Base-by-base conservation (phyloP, 192 early-diverging fungal species). In the Chytriomyces hyalinus region DNA sequence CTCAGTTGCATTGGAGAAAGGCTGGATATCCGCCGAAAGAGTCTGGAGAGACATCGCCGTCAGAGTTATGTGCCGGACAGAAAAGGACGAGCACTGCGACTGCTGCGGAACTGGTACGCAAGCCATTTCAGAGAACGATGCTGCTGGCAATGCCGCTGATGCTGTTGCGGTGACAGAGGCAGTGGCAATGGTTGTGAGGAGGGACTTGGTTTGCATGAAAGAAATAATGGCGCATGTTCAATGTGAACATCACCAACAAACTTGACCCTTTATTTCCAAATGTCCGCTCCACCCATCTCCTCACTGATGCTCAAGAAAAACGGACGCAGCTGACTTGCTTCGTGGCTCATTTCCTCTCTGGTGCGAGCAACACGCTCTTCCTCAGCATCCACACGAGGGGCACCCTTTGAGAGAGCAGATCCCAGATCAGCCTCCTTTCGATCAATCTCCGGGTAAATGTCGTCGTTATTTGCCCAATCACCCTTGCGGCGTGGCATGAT, bases 381-480 rank as follows among this genome's bases (percentile, higher is more conserved):
- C 15, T 94, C 92, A 70, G 81, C 76, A 60, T 83, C 85, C 7
- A 80, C 75, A 51, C 62, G 57, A 63, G 50, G 93, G 1, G 91
- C 84, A 15, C 78, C 61, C 26, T 67, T 79, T 15, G 51, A 22
- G 11, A 86, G 59, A n/a, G 65, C 78, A 22, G 66, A 48, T 15
- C 15, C 76, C n/a, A 85, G 26, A 26, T 85, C 68, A 65, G 79
- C 67, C 51, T 90, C 79, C 64, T 86, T 85, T 8, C 72, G 77
- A 49, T 95, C 85, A 60, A 97, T 89, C 24, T 90, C 94, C 24
- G 83, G 81, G 70, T 97, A 96, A 51, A 97, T 92, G 49, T 95
- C 94, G 80, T 98, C 95, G 70, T 97, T 97, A 69, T 92, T 85
- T 11, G 84, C 83, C 84, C 87, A 96, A 76, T 98, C 95, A 36